These are phyloP conservation scores for Sugiyamaella neomexicana DNA, from an alignment of 1,139 yeast species.

Conservation along the genomic window DNA sequence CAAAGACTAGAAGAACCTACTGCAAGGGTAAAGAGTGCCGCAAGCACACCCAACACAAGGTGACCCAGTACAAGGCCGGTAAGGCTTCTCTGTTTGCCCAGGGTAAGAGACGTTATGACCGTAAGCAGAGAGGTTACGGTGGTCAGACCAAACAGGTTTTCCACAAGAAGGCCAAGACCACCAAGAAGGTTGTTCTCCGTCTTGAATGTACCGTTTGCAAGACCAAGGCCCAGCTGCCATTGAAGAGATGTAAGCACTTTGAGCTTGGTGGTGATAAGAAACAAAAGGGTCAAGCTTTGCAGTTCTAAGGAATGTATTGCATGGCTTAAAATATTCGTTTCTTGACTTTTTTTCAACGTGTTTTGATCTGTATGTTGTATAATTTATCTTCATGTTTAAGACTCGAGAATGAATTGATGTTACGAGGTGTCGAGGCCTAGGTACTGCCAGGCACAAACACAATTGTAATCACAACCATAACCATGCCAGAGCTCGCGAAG, in stretches of 20 bases:
- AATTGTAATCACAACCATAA: neutral
- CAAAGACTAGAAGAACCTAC: conserved; percentile 99
- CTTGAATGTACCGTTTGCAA: conserved; percentile 98
- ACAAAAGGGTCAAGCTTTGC: conserved; percentile 99
- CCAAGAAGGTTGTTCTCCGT: conserved; percentile 99
- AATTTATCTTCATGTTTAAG: conserved; percentile 17
- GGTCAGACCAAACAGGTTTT: conserved; percentile 99
- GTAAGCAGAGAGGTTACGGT: conserved; percentile 99
- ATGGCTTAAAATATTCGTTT: conserved; percentile 2
- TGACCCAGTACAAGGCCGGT: conserved; percentile 99
- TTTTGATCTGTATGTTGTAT: conserved; percentile 16
- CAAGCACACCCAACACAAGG: conserved; percentile 99
- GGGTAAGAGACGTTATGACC: conserved; percentile 99
- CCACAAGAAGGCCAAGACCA: conserved; percentile 99
- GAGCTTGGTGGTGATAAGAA: conserved; percentile 99
- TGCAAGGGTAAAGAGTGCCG: conserved; percentile 99
- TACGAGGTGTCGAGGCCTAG: no score
- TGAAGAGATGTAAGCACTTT: conserved; percentile 99
- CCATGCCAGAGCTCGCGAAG: no score
- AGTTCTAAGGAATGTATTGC: conserved; percentile 55
- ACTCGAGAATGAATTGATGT: neutral
- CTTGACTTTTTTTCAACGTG: conserved; percentile 11
- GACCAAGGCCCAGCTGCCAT: conserved; percentile 97
- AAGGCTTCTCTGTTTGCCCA: conserved; percentile 98
- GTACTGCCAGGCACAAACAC: no score